These are phyloP conservation scores for Auricularia heimuer DNA, from an alignment of 768 basidiomycete genomes.

Conservation along the genomic window DNA sequence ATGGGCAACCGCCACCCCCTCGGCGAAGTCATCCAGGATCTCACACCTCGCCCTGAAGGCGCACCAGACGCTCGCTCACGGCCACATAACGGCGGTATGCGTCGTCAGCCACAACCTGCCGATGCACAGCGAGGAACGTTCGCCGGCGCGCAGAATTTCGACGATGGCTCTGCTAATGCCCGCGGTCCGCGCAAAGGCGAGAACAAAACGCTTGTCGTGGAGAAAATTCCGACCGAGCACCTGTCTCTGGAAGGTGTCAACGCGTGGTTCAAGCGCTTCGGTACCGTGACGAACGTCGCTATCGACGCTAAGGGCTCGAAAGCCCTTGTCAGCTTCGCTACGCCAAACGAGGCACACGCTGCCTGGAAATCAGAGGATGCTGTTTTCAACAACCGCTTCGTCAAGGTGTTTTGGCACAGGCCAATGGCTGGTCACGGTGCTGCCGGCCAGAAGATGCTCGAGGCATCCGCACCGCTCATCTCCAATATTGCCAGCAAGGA, in stretches of 20 bases:
- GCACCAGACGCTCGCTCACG: neutral
- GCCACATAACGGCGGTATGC: constrained; percentile 18
- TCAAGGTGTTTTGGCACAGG: constrained; percentile 92
- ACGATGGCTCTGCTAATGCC: constrained; percentile 38
- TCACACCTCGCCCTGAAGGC: constrained; percentile 41
- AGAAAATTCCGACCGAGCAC: constrained; percentile 85
- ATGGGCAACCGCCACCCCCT: constrained; percentile 43
- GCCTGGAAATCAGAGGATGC: constrained; percentile 93
- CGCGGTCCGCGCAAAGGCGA: constrained; percentile 23
- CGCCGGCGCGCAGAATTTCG: constrained; percentile 55
- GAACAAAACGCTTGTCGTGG: constrained; percentile 81
- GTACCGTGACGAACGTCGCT: constrained; percentile 85
- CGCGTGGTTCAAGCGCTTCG: constrained; percentile 86
- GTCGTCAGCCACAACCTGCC: constrained; percentile 27
- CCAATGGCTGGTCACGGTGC: constrained; percentile 88
- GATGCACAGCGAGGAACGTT: constrained; percentile 50
- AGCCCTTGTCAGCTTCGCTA: constrained; percentile 79
- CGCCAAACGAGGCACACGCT: constrained; percentile 71
- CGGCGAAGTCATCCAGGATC: constrained; percentile 76
- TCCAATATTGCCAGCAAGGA: constrained; percentile 39
- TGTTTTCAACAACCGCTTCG: constrained; percentile 90
- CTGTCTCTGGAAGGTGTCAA: constrained; percentile 70
- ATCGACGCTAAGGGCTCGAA: constrained; percentile 67
- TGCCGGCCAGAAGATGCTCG: constrained; percentile 65
- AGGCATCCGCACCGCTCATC: constrained; percentile 68